Evolutionary conservation across 345 rosid species (phyloP), one percentile per base, ranked within the genome.

Genomic region (Hibiscus tridactylites): DNA sequence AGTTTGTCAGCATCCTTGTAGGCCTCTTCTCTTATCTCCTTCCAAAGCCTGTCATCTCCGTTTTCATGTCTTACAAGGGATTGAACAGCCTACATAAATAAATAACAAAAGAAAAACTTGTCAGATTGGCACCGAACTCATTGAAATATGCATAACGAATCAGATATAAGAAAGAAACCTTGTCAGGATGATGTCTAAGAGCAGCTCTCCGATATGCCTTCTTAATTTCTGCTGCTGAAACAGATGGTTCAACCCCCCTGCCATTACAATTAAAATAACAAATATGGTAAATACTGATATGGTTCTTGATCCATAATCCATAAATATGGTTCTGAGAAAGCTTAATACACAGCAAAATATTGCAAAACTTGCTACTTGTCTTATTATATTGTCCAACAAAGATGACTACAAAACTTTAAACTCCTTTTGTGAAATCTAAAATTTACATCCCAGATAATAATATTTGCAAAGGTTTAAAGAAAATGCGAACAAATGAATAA

Each of bases 181-280:
- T 95, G 86, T 95, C 99, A 19, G 99, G 99, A 81, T 95, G 99
- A 81, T 95, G 93, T 77, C 91, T 79, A 59, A 95, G 90, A 74
- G 99, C 99, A 64, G 96, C 97, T 83, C 86, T 95, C 73, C 92
- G 83, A 80, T 95, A 95, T 8, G 98, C 99, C 85, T 83, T 92
- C 77, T 86, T 92, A 77, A 95, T 87, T 77, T 95, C 98, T 58
- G 97, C 81, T 44, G 87, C 88, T 16, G 94, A 85, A 75, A 81
- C 92, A 37, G 91, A 87, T 76, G 85, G 78, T 74, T 88, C 86
- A 67, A 92, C 85, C 76, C 97, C 99, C 82, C 99, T 95, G 88
- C 70, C 72, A 70, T 35, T 66, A 77, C 37, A 24, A 70, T 68
- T 60, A 26, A 53, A 54, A 57, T 19, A 17, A 60, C 29, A n/a